These are phyloP conservation scores for Pythium phragmitis DNA, from an alignment of 352 stramenopile genomes.

Conservation along the genomic window DNA sequence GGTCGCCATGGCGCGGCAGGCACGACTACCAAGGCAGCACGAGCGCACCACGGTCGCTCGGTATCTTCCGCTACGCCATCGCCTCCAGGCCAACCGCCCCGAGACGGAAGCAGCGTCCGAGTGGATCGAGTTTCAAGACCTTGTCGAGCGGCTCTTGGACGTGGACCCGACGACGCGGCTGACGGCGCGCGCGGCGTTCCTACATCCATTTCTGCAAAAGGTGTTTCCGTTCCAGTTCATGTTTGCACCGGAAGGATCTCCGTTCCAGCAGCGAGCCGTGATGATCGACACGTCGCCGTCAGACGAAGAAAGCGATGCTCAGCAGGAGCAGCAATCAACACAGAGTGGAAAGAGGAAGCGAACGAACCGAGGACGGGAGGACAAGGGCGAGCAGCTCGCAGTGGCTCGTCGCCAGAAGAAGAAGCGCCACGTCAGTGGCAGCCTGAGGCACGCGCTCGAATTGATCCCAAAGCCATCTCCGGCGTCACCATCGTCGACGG, in stretches of 20 bases:
- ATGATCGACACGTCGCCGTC: conserved; percentile 11
- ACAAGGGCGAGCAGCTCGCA: neutral
- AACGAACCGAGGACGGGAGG: neutral
- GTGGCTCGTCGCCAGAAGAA: neutral
- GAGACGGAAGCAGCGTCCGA: conserved; percentile 10
- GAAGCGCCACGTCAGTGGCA: conserved; percentile 15
- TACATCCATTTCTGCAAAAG: conserved; percentile 69
- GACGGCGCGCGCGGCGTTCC: conserved; percentile 47
- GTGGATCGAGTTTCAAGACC: conserved; percentile 43
- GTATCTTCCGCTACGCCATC: conserved; percentile 24
- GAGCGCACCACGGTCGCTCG: neutral
- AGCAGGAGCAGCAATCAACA: neutral
- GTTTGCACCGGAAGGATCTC: conserved; percentile 29
- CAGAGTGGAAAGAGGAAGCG: conserved; percentile 11
- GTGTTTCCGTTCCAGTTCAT: conserved; percentile 69
- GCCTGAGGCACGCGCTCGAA: conserved; percentile 21
- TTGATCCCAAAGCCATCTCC: conserved; percentile 18
- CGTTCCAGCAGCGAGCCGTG: neutral
- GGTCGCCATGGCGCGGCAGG: neutral
- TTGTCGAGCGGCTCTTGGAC: conserved; percentile 53
- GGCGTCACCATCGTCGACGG: neutral
- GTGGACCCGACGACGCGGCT: conserved; percentile 45
- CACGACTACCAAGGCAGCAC: neutral
- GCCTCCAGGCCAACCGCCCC: conserved; percentile 35
- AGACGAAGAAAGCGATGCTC: conserved; percentile 3